Percentiles rank a stretch among this genome's conserved stretches.
Evolutionary conservation across 768 basidiomycete species (phyloP).

Genomic region (Vishniacozyma victoriae): DNA sequence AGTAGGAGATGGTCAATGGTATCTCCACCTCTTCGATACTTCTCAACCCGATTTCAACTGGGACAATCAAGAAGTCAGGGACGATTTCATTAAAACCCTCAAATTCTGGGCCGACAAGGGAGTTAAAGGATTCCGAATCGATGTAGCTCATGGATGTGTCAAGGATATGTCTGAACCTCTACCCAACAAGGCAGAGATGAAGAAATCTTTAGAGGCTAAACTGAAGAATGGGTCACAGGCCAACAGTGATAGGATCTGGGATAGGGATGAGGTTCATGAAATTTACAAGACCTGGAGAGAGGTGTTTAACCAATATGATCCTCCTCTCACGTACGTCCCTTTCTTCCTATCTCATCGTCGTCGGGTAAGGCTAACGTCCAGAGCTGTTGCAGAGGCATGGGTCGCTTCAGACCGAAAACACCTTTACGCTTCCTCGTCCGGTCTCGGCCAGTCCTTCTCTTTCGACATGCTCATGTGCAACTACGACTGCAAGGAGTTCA

Average conservation of each 20-base stretch:
- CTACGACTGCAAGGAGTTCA: slow-evolving; percentile 22
- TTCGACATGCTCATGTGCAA: slow-evolving; percentile 35
- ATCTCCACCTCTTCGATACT: slow-evolving; percentile 34
- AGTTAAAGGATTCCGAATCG: slow-evolving; percentile 35
- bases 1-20: slow-evolving; percentile 30
- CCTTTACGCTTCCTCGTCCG: slow-evolving; percentile 27
- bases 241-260: slow-evolving; percentile 21
- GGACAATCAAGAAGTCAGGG: slow-evolving; percentile 31
- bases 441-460: slow-evolving; percentile 36
- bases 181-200: slow-evolving; percentile 14
- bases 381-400: slow-evolving; percentile 39
- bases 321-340: slow-evolving; percentile 32
- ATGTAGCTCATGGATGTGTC: slow-evolving; percentile 33
- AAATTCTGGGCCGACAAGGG: slow-evolving; percentile 37
- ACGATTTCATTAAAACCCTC: slow-evolving; percentile 32
- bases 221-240: slow-evolving; percentile 15
- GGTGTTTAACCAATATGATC: slow-evolving; percentile 36
- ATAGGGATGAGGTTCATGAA: slow-evolving; percentile 30
- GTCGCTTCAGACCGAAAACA: slow-evolving; percentile 28
- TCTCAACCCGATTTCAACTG: slow-evolving; percentile 41
- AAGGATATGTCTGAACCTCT: slow-evolving; percentile 27
- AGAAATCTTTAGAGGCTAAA: slow-evolving; percentile 10
- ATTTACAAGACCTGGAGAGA: slow-evolving; percentile 35
- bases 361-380: slow-evolving; percentile 2
- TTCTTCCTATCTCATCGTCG: not conserved